Percentiles rank a stretch among this genome's conserved stretches.
Evolutionary conservation across 352 stramenopile genomes (phyloP).

Genomic region (Globisporangium perplexum): DNA sequence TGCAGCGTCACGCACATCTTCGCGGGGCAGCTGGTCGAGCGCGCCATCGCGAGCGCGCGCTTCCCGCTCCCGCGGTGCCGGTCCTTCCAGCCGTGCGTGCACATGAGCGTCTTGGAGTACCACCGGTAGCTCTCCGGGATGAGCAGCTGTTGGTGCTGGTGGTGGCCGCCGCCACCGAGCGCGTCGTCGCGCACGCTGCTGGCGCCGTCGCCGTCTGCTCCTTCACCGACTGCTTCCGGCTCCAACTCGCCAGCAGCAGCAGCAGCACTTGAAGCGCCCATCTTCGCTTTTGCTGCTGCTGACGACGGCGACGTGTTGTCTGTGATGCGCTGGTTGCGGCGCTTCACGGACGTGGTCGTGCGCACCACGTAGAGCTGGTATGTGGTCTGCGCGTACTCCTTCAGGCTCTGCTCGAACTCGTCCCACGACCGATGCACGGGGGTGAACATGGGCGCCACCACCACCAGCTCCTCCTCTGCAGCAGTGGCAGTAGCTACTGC

Average conservation of each 20-base stretch:
- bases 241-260: background rate
- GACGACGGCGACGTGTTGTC: constrained; percentile 24
- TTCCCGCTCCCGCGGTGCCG: constrained; percentile 60
- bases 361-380: constrained; percentile 76
- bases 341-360: constrained; percentile 68
- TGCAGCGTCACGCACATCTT: constrained; percentile 81
- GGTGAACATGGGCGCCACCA: constrained; percentile 39
- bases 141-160: constrained; percentile 25
- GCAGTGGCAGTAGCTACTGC: too few species aligned
- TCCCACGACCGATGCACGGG: constrained; percentile 57
- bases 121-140: constrained; percentile 61
- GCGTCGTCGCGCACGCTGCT: background rate
- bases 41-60: constrained; percentile 47
- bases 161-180: background rate
- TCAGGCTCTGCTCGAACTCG: constrained; percentile 55
- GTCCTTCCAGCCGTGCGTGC: constrained; percentile 76
- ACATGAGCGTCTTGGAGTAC: constrained; percentile 84
- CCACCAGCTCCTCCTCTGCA: constrained; percentile 1
- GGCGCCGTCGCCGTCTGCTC: background rate
- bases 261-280: background rate
- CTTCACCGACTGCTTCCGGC: background rate
- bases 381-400: constrained; percentile 47
- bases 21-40: constrained; percentile 60
- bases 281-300: background rate
- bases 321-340: constrained; percentile 61